Base-by-base conservation (phyloP, 768 basidiomycete species). In the Podaxis carcinomalis region DNA sequence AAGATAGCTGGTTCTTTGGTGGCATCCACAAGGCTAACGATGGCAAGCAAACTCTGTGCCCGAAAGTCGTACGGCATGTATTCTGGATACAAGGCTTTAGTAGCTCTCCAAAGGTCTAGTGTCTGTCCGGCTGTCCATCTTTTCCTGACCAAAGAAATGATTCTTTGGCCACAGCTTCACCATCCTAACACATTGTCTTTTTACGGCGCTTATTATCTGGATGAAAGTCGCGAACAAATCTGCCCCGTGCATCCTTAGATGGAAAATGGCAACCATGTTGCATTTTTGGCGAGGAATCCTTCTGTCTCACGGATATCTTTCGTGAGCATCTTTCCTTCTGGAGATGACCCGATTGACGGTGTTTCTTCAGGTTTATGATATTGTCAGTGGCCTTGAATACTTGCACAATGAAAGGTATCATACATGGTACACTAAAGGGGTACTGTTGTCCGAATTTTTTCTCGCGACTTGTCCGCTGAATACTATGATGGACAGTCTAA, bases 21-120 rank as follows among this genome's bases (percentile, higher is more conserved):
- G 21, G 23, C 19, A 47, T 47, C 1, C 3, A 47, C 21, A 19
- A 2, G 46, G n/a, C 5, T 10, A 1, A 1, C 19, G 1, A 19
- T 7, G 46, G 21, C 19, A 21, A 3, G 0, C 21, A 10, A 7
- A 23, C 9, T 10, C 13, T 49, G 3, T 49, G 47, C 25, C 0
- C 27, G 39, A 73, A 73, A 51, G 55, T 70, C 4, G 54, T 70
- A 13, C 68, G 59, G 42, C 57, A 1, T n/a, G 2, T 68, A 40
- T 72, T 67, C 19, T 52, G 65, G 61, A 60, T 14, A 19, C 68
- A 65, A 7, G 62, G 64, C 44, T 52, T 27, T 32, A 47, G 56
- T n/a, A 51, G 57, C 6, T 53, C 64, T 23, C 23, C 68, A n/a
- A 70, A 69, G 68, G 72, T 72, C n/a, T 49, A 3, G 25, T 27